Base-by-base conservation (phyloP, 2,329 filamentous ascomycete species). In the Trichoderma citrinoviride region DNA sequence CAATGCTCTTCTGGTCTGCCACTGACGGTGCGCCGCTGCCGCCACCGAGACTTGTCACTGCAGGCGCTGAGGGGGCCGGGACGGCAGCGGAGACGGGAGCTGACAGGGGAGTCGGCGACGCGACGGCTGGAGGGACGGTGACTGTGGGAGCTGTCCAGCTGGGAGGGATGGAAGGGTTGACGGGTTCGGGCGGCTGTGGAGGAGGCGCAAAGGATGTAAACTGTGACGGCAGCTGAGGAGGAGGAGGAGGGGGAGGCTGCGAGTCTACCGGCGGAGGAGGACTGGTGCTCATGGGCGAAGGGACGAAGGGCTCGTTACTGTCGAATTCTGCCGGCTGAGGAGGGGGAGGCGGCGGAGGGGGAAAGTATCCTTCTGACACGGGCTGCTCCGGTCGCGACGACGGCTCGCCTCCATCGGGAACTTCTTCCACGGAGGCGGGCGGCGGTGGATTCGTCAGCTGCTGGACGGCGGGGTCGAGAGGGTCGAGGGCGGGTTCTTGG, bases 1-100 rank as follows among this genome's bases (percentile, higher is more conserved):
- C 81, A 41, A 97, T 89, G 68, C 97, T 92, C 37, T 77, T 73
- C 7, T 74, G 73, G 53, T 73, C 71, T 15, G 68, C 69, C 2
- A 70, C 61, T 19, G 67, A 65, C 5, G 64, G 52, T 25, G 3
- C 33, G 33, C 64, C 49, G 17, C 44, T 7, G 5, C 58, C 41
- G 5, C 58, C 41, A 1, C 44, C n/a, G 1, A 17, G 19, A 50
- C 37, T 66, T n/a, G 66, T 64, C 27, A 63, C 66, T 3, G 68
- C 65, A 6, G 65, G 54, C 4, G 12, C 50, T 17, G 47, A 41
- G 12, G 54, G 63, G 33, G 68, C 65, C 17, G 60, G 64, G 5
- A 68, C 68, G 19, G 67, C 69, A n/a, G 67, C 49, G 7, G 57
- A 21, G 41, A n/a, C 47, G 47, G 3, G 2, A 3, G 66, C 49